These are phyloP conservation scores for Coriolopsis trogii DNA, from an alignment of 1,284 basidiomycete genomes.

Conservation along the genomic window DNA sequence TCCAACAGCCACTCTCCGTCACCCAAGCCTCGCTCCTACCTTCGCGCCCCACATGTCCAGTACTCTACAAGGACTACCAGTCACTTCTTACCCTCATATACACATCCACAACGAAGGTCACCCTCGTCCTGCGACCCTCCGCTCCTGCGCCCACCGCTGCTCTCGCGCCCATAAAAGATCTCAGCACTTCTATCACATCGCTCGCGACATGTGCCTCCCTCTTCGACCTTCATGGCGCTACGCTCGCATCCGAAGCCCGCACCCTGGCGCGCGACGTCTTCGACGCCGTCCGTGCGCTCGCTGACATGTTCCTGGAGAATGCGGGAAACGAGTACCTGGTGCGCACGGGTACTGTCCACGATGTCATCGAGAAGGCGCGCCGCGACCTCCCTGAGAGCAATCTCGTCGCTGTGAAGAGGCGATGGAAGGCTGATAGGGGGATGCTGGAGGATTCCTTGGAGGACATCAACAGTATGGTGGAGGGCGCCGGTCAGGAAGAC, in stretches of 20 bases:
- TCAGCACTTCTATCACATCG: slow-evolving; percentile 53
- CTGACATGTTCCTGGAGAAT: slow-evolving; percentile 40
- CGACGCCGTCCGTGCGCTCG: slow-evolving; percentile 45
- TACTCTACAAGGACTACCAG: slow-evolving; percentile 58
- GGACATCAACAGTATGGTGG: slow-evolving; percentile 61
- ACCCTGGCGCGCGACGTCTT: slow-evolving; percentile 49
- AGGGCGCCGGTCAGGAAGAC: slow-evolving; percentile 33
- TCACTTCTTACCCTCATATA: slow-evolving; percentile 67
- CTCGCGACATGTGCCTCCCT: slow-evolving; percentile 61
- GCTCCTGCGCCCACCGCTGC: slow-evolving; percentile 59
- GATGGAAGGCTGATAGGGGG: slow-evolving; percentile 57
- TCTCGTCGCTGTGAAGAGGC: slow-evolving; percentile 56
- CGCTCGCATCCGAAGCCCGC: slow-evolving; percentile 54
- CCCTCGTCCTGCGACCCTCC: slow-evolving; percentile 66
- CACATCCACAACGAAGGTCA: slow-evolving; percentile 61
- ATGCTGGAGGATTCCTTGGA: slow-evolving; percentile 63
- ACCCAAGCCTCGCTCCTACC: slow-evolving; percentile 21
- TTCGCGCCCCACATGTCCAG: slow-evolving; percentile 35
- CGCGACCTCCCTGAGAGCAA: slow-evolving; percentile 60
- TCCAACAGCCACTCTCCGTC: slow-evolving; percentile 20
- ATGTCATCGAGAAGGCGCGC: slow-evolving; percentile 58
- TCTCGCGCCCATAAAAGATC: slow-evolving; percentile 57
- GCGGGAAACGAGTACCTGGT: slow-evolving; percentile 53
- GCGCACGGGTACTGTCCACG: slow-evolving; percentile 66
- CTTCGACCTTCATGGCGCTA: slow-evolving; percentile 55